phyloP scores from a whole-genome alignment of 257 asterid genomes.

The Linderniella brevidens region DNA sequence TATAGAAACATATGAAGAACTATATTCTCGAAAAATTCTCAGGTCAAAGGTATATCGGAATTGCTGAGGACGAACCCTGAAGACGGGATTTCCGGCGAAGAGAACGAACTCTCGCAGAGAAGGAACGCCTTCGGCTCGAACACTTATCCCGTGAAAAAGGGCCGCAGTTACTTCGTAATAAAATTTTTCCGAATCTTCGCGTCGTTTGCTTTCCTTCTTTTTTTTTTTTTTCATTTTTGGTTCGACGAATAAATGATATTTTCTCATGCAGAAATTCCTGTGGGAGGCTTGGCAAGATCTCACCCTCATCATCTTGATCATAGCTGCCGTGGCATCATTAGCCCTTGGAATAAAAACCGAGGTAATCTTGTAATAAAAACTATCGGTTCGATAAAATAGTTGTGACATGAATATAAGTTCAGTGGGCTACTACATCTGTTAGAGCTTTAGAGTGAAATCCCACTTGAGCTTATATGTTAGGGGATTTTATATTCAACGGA shows the following conservation, averaged over 20 bases:
- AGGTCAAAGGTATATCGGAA: slow-evolving; percentile 58
- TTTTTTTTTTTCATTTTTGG: slow-evolving; percentile 2
- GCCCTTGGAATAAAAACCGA: slow-evolving; percentile 78
- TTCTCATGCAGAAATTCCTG: slow-evolving; percentile 58
- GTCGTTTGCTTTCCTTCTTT: neutral
- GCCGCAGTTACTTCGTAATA: slow-evolving; percentile 62
- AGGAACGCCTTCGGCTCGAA: slow-evolving; percentile 60
- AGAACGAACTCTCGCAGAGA: slow-evolving; percentile 33
- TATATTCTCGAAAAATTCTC: slow-evolving; percentile 39
- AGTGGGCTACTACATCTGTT: too few species aligned
- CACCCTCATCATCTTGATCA: slow-evolving; percentile 69
- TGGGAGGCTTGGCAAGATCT: slow-evolving; percentile 96
- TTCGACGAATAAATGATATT: slow-evolving; percentile 2
- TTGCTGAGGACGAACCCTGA: slow-evolving; percentile 50
- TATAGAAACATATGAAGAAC: slow-evolving; percentile 3
- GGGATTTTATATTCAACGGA: too few species aligned
- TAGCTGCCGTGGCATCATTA: slow-evolving; percentile 73
- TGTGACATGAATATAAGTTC: neutral
- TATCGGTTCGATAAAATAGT: neutral
- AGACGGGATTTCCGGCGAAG: slow-evolving; percentile 43
- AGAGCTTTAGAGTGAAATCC: too few species aligned
- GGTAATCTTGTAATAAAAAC: slow-evolving; percentile 17
- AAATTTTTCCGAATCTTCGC: slow-evolving; percentile 3
- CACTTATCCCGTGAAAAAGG: slow-evolving; percentile 74
- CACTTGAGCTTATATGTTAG: too few species aligned